Evolutionary conservation across 2,329 filamentous ascomycete genomes (phyloP), one percentile per base, ranked within the genome.

Genomic region (Diplodia mutila): DNA sequence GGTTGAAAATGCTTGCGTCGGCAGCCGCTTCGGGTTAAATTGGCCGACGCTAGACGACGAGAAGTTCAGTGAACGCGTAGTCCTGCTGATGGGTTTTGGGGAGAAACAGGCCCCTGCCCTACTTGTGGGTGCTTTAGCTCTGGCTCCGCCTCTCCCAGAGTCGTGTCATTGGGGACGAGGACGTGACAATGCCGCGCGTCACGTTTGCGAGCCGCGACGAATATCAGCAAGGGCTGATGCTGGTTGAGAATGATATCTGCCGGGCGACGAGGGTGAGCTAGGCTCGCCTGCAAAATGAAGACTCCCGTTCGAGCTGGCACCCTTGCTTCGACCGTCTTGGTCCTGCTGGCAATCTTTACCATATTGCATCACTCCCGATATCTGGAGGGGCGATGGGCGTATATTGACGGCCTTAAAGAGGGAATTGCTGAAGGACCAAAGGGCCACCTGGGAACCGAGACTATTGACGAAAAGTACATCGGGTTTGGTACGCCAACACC

Each of bases 201-300:
- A 59, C 42, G 53, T 18, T 32, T 34, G 23, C 21, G 1, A 37
- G 9, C n/a, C 6, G 34, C 14, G 21, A 21, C 16, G 6, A 14
- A 49, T 42, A 65, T 54, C 23, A 21, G 21, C 51, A 25, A 37
- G 32, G 48, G 37, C 46, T 46, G 29, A 18, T 21, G 46, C 29
- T n/a, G n/a, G n/a, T n/a, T n/a, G n/a, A n/a, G n/a, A n/a, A n/a
- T n/a, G n/a, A n/a, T n/a, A n/a, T n/a, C n/a, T n/a, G n/a, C n/a
- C n/a, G n/a, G n/a, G n/a, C n/a, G 42, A 46, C 42, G 11, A 53
- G 27, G 64, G 52, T 52, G 53, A 51, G 25, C 52, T 4, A 57
- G 27, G 37, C 37, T 57, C 46, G 52, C 52, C 55, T 27, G 64
- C 23, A 66, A 61, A 37, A 67, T 67, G 65, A 61, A 57, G 48